phyloP scores from a whole-genome alignment of 805 yeast species.

The Yarrowia sp. region DNA sequence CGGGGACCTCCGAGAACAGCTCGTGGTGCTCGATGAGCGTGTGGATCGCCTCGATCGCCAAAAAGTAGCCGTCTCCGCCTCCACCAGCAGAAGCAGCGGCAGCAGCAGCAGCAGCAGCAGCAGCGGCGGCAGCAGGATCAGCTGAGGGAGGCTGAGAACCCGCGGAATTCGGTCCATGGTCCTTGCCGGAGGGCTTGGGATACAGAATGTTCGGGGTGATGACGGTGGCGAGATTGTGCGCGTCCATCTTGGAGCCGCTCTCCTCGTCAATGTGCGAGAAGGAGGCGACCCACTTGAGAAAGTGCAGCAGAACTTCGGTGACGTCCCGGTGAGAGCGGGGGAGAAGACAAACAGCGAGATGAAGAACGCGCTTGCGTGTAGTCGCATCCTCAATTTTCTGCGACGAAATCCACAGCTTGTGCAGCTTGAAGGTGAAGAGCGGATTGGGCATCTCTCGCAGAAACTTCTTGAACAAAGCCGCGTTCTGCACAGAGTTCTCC shows the following conservation, averaged over 20 bases:
- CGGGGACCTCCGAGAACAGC: slow-evolving; percentile 74
- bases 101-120: slow-evolving; percentile 27
- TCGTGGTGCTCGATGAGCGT: slow-evolving; percentile 78
- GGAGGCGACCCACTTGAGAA: slow-evolving; percentile 93
- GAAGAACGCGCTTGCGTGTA: slow-evolving; percentile 54
- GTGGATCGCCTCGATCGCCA: slow-evolving; percentile 89
- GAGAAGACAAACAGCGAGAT: slow-evolving; percentile 67
- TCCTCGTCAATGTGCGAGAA: slow-evolving; percentile 91
- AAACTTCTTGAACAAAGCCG: slow-evolving; percentile 89
- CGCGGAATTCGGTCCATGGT: slow-evolving; percentile 28
- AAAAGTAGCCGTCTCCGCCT: slow-evolving; percentile 52
- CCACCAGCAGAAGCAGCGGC: slow-evolving; percentile 20
- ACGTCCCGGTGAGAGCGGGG: slow-evolving; percentile 82
- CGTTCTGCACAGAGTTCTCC: slow-evolving; percentile 87
- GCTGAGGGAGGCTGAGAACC: slow-evolving; percentile 30
- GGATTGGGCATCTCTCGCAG: slow-evolving; percentile 92
- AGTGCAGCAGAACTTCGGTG: slow-evolving; percentile 78
- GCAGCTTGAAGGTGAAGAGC: slow-evolving; percentile 68
- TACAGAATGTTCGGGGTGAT: slow-evolving; percentile 88
- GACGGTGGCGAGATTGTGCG: slow-evolving; percentile 92
- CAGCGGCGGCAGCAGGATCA: slow-evolving; percentile 28
- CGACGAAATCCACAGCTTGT: slow-evolving; percentile 69
- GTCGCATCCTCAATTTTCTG: slow-evolving; percentile 46
- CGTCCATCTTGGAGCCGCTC: slow-evolving; percentile 92
- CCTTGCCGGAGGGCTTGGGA: slow-evolving; percentile 44